Conservation (phyloP, 768 basidiomycete species). For the Strobilomyces dryophilus region DNA sequence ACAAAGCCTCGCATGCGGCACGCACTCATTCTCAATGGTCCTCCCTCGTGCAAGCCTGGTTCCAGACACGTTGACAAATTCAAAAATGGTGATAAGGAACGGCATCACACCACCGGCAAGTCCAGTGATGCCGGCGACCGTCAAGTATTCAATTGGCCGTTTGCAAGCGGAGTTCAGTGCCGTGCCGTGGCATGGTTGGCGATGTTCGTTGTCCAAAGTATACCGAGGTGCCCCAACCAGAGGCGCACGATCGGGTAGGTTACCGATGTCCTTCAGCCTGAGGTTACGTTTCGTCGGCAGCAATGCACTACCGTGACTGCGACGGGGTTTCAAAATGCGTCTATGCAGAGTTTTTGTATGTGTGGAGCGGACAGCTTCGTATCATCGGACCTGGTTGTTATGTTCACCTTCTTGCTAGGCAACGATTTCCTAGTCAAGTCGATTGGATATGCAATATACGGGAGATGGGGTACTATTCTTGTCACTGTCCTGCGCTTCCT, state of each 20-base stretch:
- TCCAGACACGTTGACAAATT: too few relatives aligned
- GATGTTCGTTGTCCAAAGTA: too few relatives aligned
- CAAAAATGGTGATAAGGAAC: too few relatives aligned
- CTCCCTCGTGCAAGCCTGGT: too few relatives aligned
- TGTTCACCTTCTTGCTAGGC: not conserved
- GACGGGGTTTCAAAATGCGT: too few relatives aligned
- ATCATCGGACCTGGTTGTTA: too few relatives aligned
- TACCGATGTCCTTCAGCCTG: too few relatives aligned
- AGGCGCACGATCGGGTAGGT: not conserved
- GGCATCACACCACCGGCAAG: too few relatives aligned
- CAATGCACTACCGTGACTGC: too few relatives aligned
- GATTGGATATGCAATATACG: not conserved
- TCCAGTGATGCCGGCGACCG: not conserved
- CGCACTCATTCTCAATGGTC: too few relatives aligned
- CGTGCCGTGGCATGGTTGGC: not conserved
- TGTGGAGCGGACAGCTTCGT: too few relatives aligned
- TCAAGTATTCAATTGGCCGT: not conserved
- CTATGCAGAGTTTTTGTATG: not conserved
- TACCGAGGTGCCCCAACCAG: not conserved
- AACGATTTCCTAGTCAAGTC: not conserved
- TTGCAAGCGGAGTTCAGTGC: not conserved
- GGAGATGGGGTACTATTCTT: not conserved
- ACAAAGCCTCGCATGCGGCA: too few relatives aligned
- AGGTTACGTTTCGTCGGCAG: not conserved
- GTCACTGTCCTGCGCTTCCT: not conserved